Evolutionary conservation across 177 flowering plant genomes (phyloP), one percentile per base, ranked within the genome.

Genomic region (Vitis hybrid): DNA sequence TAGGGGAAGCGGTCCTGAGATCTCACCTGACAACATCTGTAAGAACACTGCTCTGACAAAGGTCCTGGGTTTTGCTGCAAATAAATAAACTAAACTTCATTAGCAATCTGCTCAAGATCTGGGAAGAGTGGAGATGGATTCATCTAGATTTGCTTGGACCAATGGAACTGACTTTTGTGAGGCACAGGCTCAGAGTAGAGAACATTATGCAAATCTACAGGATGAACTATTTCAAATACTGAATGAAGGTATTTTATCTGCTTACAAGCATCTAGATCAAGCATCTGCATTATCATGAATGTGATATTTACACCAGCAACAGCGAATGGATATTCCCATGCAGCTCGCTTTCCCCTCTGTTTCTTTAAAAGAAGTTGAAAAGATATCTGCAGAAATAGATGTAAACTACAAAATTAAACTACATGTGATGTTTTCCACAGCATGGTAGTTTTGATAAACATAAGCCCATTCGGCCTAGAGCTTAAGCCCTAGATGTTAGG

Each of bases 321-420:
- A 19, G 97, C 94, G 71, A 92, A 92, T 5, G 97, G 97, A 71
- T 92, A 92, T 66, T 92, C 93, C 97, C 94, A 91, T 5, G 81
- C 79, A 45, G 91, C 85, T 70, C 90, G 76, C 61, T 87, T 83
- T 18, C 94, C 94, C n/a, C 82, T 90, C 64, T 88, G 89, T 81
- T 92, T 92, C 34, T 78, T 77, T 64, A 92, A 59, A 54, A 92
- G 82, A 59, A 71, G 74, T 73, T 92, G 91, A 61, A 86, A 92
- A 56, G 97, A 85, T 59, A 66, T 84, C 97, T 92, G 88, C 65
- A 72, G 61, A 18, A 55, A 71, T 19, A 66, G 11, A 22, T 39
- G 22, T 51, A 61, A 69, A 22, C 6, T 16, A 10, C 15, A 19
- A 60, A 54, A 13, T 50, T 56, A 14, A 10, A 11, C 45, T 39